Evolutionary conservation across 2,329 filamentous ascomycete genomes (phyloP).

Genomic region (Cadophora sp.): DNA sequence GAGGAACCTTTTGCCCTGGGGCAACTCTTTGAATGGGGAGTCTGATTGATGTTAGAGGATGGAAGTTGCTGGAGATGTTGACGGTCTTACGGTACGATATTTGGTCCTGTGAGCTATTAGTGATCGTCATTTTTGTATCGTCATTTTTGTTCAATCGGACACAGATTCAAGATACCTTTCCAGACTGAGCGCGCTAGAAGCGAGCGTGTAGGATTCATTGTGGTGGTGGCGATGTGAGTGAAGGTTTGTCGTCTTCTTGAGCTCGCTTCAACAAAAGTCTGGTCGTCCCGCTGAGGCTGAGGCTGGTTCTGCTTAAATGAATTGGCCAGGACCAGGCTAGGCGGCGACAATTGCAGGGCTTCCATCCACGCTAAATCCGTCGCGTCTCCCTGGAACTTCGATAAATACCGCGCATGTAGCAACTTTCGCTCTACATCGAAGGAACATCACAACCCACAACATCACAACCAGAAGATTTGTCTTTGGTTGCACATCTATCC

Average conservation of each 20-base stretch:
- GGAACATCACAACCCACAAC: not conserved
- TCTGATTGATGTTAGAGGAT: slow-evolving; percentile 50
- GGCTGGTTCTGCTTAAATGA: not conserved
- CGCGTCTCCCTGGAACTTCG: slow-evolving; percentile 33
- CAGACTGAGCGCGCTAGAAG: slow-evolving; percentile 71
- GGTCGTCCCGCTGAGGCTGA: not conserved
- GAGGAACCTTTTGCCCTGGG: slow-evolving; percentile 60
- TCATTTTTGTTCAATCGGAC: not conserved
- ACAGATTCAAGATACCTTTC: slow-evolving; percentile 64
- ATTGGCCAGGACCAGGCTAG: not conserved
- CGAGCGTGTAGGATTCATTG: slow-evolving; percentile 65
- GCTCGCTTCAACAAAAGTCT: slow-evolving; percentile 22
- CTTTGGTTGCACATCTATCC: not conserved
- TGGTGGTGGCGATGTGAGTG: slow-evolving; percentile 30
- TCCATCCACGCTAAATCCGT: slow-evolving; percentile 31
- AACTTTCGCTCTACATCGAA: not conserved
- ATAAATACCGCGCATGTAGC: slow-evolving; percentile 5
- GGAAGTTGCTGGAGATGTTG: slow-evolving; percentile 19
- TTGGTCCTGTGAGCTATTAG: slow-evolving; percentile 60
- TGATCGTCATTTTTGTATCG: slow-evolving; percentile 9
- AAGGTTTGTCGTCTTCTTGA: slow-evolving; percentile 1
- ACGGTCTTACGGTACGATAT: slow-evolving; percentile 70
- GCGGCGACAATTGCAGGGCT: slow-evolving; percentile 27
- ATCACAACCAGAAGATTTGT: not conserved
- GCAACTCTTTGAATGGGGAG: slow-evolving; percentile 57